These are phyloP conservation scores for Rhodamnia rubescens DNA, from an alignment of 345 rosid species.

Conservation along the genomic window DNA sequence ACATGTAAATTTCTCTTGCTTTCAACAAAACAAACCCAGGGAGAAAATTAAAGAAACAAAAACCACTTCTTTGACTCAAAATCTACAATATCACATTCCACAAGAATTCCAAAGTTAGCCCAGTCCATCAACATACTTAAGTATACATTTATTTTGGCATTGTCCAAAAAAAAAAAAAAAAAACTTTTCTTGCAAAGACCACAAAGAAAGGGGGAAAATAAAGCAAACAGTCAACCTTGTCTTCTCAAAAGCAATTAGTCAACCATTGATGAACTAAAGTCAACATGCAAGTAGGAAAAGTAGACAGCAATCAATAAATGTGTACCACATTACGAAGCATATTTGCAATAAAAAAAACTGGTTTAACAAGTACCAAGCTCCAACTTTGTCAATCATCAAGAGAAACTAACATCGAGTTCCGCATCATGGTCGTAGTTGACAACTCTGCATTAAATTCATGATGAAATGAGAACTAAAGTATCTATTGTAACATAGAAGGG, in stretches of 20 bases:
- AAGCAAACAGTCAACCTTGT: not conserved
- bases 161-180: not conserved
- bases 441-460: not conserved
- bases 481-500: not conserved
- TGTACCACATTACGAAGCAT: not conserved
- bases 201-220: not conserved
- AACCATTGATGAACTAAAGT: not conserved
- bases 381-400: not conserved
- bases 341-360: not conserved
- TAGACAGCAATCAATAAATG: not conserved
- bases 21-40: not conserved
- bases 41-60: not conserved
- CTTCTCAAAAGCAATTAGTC: not conserved
- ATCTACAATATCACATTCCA: conserved; percentile 43
- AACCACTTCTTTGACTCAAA: not conserved
- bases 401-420: not conserved
- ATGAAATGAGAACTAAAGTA: not conserved
- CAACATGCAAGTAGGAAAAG: not conserved
- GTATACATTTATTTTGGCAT: not conserved
- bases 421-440: not conserved
- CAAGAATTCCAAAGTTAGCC: not conserved
- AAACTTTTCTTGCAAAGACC: not conserved
- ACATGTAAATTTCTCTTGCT: not conserved
- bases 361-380: not conserved
- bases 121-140: not conserved